Evolutionary conservation across 257 asterid genomes (phyloP).

Genomic region (Marsdenia floribunda): DNA sequence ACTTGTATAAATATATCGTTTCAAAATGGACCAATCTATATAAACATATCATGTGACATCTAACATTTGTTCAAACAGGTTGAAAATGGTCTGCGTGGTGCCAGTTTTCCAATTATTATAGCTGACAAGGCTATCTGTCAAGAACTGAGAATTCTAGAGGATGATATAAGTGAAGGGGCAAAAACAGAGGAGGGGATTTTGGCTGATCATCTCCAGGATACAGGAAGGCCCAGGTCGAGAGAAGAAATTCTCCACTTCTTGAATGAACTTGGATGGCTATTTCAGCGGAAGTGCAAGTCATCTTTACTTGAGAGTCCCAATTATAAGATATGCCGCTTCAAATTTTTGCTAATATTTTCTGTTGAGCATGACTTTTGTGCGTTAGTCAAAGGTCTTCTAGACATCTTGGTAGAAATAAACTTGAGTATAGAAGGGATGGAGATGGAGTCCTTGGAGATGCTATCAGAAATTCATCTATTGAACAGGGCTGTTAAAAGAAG

Average conservation of each 20-base stretch:
- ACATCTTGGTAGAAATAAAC: constrained; percentile 58
- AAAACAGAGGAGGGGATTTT: constrained; percentile 20
- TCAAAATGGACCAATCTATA: not conserved
- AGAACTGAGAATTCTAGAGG: constrained; percentile 66
- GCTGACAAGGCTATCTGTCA: constrained; percentile 70
- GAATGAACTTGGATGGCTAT: constrained; percentile 90
- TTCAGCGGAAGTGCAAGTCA: constrained; percentile 59
- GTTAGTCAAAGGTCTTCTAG: constrained; percentile 61
- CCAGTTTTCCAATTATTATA: constrained; percentile 74
- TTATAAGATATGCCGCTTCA: constrained; percentile 57
- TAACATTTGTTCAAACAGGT: constrained; percentile 35
- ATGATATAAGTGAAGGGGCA: constrained; percentile 42
- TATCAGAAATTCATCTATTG: constrained; percentile 66
- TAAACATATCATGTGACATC: not conserved
- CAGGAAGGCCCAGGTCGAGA: constrained; percentile 33
- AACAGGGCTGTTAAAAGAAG: constrained; percentile 77
- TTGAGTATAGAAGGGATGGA: constrained; percentile 43
- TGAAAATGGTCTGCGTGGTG: constrained; percentile 55
- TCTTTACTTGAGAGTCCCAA: constrained; percentile 44
- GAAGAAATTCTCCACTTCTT: constrained; percentile 57
- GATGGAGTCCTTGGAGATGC: constrained; percentile 58
- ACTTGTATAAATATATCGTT: not conserved
- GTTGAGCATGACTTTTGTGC: constrained; percentile 73
- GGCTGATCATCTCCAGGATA: constrained; percentile 27
- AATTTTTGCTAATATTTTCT: constrained; percentile 63